Conservation (phyloP, 176 grass and related monocot species). For the Musa itinerans region DNA sequence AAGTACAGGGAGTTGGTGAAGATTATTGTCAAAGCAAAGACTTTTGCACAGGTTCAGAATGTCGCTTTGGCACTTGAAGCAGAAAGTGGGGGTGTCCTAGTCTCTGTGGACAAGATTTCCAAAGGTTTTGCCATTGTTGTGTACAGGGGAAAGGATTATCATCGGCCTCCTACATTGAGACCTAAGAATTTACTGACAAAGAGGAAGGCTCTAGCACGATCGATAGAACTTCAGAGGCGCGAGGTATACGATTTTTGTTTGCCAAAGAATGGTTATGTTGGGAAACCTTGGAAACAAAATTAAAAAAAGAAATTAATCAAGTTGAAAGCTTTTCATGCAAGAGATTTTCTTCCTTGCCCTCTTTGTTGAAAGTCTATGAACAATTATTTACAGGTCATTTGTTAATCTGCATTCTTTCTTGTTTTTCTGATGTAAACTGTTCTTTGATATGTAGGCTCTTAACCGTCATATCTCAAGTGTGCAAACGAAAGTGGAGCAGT, state of each 20-base stretch:
- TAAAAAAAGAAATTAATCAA: neutral
- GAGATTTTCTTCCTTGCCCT: neutral
- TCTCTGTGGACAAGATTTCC: constrained; percentile 88
- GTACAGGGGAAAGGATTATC: constrained; percentile 69
- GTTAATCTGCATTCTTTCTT: neutral
- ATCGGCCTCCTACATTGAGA: constrained; percentile 45
- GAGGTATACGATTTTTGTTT: constrained; percentile 40
- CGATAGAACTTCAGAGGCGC: constrained; percentile 77
- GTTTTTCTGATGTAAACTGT: constrained; percentile 9
- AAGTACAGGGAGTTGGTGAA: constrained; percentile 93
- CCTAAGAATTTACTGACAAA: constrained; percentile 76
- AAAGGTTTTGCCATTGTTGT: constrained; percentile 85
- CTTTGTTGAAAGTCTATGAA: neutral
- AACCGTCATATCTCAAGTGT: constrained; percentile 48
- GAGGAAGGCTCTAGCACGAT: constrained; percentile 78
- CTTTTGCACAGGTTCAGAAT: constrained; percentile 56
- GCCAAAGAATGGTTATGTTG: neutral
- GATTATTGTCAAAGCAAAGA: constrained; percentile 75
- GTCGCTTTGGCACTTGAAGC: constrained; percentile 76
- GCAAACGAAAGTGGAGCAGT: constrained; percentile 52
- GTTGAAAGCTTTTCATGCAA: neutral
- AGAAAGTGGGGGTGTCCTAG: constrained; percentile 75
- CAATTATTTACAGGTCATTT: neutral
- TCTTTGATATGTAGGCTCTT: constrained; percentile 40
- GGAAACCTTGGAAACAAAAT: neutral